Evolutionary conservation across 2,329 filamentous ascomycete species (phyloP).

Genomic region (Amphichorda felina): DNA sequence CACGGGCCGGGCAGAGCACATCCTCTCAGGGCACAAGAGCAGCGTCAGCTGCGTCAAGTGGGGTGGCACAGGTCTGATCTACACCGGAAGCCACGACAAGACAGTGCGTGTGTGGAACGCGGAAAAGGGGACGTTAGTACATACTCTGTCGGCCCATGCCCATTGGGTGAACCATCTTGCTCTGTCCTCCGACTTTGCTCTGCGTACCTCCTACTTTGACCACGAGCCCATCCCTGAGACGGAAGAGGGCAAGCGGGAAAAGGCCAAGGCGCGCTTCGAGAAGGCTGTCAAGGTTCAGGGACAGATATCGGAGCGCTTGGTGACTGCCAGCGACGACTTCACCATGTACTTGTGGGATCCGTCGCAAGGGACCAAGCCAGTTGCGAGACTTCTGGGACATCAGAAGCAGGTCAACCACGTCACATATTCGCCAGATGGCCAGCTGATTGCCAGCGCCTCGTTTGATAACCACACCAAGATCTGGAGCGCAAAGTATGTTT

Average conservation of each 20-base stretch:
- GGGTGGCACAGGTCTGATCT: constrained; percentile 81
- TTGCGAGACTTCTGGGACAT: constrained; percentile 83
- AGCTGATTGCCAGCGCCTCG: constrained; percentile 73
- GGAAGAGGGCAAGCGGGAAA: constrained; percentile 57
- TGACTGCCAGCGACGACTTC: constrained; percentile 89
- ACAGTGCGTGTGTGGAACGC: constrained; percentile 86
- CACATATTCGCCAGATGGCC: constrained; percentile 82
- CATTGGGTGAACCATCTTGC: constrained; percentile 96
- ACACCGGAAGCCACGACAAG: constrained; percentile 83
- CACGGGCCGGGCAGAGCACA: constrained; percentile 65
- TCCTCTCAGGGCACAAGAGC: constrained; percentile 79
- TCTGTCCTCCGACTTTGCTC: constrained; percentile 80
- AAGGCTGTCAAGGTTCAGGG: constrained; percentile 70
- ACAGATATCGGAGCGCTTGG: constrained; percentile 68
- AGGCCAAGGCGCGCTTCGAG: constrained; percentile 74
- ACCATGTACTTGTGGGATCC: constrained; percentile 96
- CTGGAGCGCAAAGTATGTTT: constrained; percentile 61
- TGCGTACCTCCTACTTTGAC: constrained; percentile 79
- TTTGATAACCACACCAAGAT: constrained; percentile 95
- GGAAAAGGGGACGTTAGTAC: constrained; percentile 63
- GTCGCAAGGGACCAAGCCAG: constrained; percentile 62
- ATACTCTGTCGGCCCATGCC: constrained; percentile 70
- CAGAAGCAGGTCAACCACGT: constrained; percentile 97
- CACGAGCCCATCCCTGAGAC: constrained; percentile 59
- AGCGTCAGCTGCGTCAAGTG: constrained; percentile 86